Conservation (phyloP, 2,329 filamentous ascomycete species). For the Fusarium irregulare region DNA sequence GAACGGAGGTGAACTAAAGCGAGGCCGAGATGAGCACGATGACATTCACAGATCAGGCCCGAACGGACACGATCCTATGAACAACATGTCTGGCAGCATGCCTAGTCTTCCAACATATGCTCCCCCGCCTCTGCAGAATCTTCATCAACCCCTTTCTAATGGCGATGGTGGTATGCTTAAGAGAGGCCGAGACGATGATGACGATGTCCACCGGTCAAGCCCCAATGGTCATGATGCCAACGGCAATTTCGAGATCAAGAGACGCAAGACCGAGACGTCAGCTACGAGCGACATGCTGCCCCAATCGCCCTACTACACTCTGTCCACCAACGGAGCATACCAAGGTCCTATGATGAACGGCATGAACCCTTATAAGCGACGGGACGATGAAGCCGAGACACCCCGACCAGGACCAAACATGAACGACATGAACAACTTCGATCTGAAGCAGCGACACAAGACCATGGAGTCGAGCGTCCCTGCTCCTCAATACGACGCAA, state of each 20-base stretch:
- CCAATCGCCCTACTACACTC: slow-evolving; percentile 21
- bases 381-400: slow-evolving; percentile 69
- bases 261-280: slow-evolving; percentile 76
- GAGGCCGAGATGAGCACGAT: slow-evolving; percentile 71
- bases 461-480: slow-evolving; percentile 72
- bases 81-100: slow-evolving; percentile 70
- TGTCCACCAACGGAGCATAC: slow-evolving; percentile 17
- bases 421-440: slow-evolving; percentile 59
- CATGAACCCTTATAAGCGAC: slow-evolving; percentile 56
- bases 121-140: slow-evolving; percentile 61
- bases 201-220: slow-evolving; percentile 29
- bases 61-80: slow-evolving; percentile 77
- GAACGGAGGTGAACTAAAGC: slow-evolving; percentile 70
- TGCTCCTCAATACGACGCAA: slow-evolving; percentile 61
- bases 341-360: slow-evolving; percentile 69
- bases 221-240: slow-evolving; percentile 57
- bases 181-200: slow-evolving; percentile 69
- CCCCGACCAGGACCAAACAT: slow-evolving; percentile 70
- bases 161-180: slow-evolving; percentile 64
- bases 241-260: slow-evolving; percentile 74
- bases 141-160: slow-evolving; percentile 60
- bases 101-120: slow-evolving; percentile 70
- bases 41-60: slow-evolving; percentile 67
- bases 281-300: slow-evolving; percentile 42
- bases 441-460: slow-evolving; percentile 85